phyloP scores from a whole-genome alignment of 768 basidiomycete species.

The Hemileccinum impolitum region DNA sequence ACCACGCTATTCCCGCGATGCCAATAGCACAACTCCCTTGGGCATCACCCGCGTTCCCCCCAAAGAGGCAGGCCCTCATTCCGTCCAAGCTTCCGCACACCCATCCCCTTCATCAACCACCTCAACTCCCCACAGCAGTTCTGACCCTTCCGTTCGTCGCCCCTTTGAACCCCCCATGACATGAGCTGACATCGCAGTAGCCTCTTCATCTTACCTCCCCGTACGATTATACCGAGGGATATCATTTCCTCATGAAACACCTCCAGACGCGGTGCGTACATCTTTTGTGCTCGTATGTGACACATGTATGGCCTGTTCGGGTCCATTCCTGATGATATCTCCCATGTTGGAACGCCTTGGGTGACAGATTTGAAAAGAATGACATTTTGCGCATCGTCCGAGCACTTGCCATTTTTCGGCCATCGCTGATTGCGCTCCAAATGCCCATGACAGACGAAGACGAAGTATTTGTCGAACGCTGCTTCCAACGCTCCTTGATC shows the following conservation, averaged over 20 bases:
- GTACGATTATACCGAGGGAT: conserved; percentile 95
- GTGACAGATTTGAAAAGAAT: conserved; percentile 86
- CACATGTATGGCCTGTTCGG: conserved; percentile 41
- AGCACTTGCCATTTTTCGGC: conserved; percentile 90
- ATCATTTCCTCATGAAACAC: conserved; percentile 96
- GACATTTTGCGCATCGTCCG: conserved; percentile 93
- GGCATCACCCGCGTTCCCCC: conserved; percentile 28
- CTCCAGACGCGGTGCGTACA: conserved; percentile 72
- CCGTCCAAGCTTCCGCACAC: conserved; percentile 29
- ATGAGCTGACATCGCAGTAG: conserved; percentile 55
- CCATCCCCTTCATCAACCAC: conserved; percentile 43
- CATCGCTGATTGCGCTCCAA: conserved; percentile 95
- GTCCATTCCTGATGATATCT: conserved; percentile 32
- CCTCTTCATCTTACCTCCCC: conserved; percentile 63
- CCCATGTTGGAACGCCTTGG: conserved; percentile 33
- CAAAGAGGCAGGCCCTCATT: conserved; percentile 27
- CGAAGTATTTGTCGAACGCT: conserved; percentile 94
- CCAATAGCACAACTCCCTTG: conserved; percentile 39
- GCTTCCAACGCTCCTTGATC: conserved; percentile 89
- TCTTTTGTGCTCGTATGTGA: conserved; percentile 30
- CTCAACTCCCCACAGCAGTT: conserved; percentile 37
- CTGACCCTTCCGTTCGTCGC: conserved; percentile 32
- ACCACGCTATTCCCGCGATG: conserved; percentile 52
- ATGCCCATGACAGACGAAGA: conserved; percentile 97
- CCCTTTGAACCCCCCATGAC: conserved; percentile 17